phyloP scores from a whole-genome alignment of 768 basidiomycete species.

The Mycena chlorophos region DNA sequence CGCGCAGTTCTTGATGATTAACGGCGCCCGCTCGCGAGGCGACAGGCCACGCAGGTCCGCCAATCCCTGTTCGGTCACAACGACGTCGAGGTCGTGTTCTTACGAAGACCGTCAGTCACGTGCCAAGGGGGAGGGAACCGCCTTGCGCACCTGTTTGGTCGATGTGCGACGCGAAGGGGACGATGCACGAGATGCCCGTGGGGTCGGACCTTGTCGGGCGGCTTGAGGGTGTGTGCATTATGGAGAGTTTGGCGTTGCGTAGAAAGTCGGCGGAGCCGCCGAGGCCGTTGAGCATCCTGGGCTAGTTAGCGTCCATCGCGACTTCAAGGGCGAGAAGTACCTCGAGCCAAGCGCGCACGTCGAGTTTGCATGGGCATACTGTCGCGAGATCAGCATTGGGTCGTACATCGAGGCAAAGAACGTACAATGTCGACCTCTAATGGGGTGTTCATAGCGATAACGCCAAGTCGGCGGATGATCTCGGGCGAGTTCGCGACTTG shows the following conservation, averaged over 20 bases:
- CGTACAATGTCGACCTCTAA: conserved; percentile 50
- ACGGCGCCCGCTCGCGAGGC: conserved; percentile 45
- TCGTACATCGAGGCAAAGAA: conserved; percentile 10
- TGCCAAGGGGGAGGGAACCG: neutral
- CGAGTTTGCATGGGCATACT: conserved; percentile 55
- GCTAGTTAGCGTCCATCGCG: neutral
- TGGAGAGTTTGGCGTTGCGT: conserved; percentile 49
- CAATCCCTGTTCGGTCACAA: conserved; percentile 52
- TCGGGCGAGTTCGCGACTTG: conserved; percentile 54
- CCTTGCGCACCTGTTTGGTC: conserved; percentile 44
- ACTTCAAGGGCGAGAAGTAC: conserved; percentile 7
- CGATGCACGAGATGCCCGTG: conserved; percentile 51
- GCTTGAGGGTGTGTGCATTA: conserved; percentile 52
- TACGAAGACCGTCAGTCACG: neutral
- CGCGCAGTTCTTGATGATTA: conserved; percentile 50
- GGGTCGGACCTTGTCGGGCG: conserved; percentile 50
- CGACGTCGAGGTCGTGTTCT: conserved; percentile 50
- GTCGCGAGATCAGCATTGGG: neutral
- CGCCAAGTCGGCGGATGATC: conserved; percentile 46
- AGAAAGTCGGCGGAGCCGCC: conserved; percentile 52
- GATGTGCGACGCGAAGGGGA: conserved; percentile 48
- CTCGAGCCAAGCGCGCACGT: conserved; percentile 48
- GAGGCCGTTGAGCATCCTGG: conserved; percentile 49
- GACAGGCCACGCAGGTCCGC: conserved; percentile 49
- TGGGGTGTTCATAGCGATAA: conserved; percentile 55